Evolutionary conservation across 352 stramenopile genomes (phyloP), one percentile per base, ranked within the genome.

Genomic region (Globisporangium splendens): DNA sequence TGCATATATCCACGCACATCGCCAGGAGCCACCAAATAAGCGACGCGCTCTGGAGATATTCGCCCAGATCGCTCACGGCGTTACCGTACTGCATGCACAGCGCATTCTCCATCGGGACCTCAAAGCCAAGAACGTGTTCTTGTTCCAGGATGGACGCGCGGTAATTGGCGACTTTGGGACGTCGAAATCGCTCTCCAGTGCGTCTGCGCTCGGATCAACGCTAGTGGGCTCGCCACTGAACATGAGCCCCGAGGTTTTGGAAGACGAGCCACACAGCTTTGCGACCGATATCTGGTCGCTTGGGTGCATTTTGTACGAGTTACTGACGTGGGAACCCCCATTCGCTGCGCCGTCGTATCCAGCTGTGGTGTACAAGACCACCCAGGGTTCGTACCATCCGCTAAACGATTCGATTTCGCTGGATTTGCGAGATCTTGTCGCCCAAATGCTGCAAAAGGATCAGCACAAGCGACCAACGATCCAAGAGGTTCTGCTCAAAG

Each of bases 101-200:
- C 55, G 69, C 47, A 65, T 93, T 50, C 66, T 91, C 1, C 93
- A 96, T 61, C 87, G 89, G 18, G 89, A 97, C 52, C 69, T 97
- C 18, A 96, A 97, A 68, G 72, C 77, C 35, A 80, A 91, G 50
- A 96, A 96, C 56, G 56, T 95, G 0, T 86, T 97, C 48, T 62
- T 92, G 13, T 89, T 97, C 65, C 49, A 56, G 0, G 69, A 86
- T 47, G 91, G 92, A 46, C 97, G 96, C 54, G 66, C 82, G 8
- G 77, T 88, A n/a, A 58, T 95, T 1, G 82, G 79, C 4, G 85
- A 95, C 63, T 93, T 93, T 65, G 83, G 83, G 28, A 79, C 75
- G 18, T 70, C 65, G 24, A 89, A 88, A 41, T 52, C 62, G 17
- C 50, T 84, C 65, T 44, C 80, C 3, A 59, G 64, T 57, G 59